Evolutionary conservation across 768 basidiomycete genomes (phyloP), one percentile per base, ranked within the genome.

Genomic region (Botryobasidium botryosum): DNA sequence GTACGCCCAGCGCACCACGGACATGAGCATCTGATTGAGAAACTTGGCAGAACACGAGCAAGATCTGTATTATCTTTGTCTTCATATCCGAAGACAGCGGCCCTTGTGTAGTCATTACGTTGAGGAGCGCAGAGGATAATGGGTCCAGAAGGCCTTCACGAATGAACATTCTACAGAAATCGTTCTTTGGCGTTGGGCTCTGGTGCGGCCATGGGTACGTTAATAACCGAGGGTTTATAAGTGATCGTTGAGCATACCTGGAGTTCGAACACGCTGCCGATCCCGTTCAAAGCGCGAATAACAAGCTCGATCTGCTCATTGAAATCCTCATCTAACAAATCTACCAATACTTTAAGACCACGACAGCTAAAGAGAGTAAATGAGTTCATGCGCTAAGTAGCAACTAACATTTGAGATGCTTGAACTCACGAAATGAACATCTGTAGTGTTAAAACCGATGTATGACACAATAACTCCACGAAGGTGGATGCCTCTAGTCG

Each of bases 141-240:
- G 94, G 92, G 52, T 94, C 91, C 37, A 94, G 67, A 3, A 99
- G 66, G 23, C 94, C 94, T 62, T 97, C 94, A 4, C 88, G 72
- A 33, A 94, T 86, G 65, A 97, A 92, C 82, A 97, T 91, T 7
- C 94, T 75, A 57, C 91, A 96, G 58, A 97, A 97, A 61, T 97
- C 94, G 57, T 94, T 96, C 60, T 94, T 87, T 8, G 91, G 90
- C 3, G 91, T 94, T 6, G 94, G 85, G 38, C 85, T 88, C 59
- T 96, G 82, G 10, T 23, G 28, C 33, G 26, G 28, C 7, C 7
- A n/a, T 21, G 40, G 10, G 29, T 12, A 0, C 12, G 33, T 21
- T 10, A 24, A n/a, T 17, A 25, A 21, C 17, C 3, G 39, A 17
- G 4, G 12, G 31, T 17, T 24, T 39, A 8, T 1, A 23, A 4